Conservation (phyloP, 1,139 yeast genomes). For the Kurtzmaniella natalensis region DNA sequence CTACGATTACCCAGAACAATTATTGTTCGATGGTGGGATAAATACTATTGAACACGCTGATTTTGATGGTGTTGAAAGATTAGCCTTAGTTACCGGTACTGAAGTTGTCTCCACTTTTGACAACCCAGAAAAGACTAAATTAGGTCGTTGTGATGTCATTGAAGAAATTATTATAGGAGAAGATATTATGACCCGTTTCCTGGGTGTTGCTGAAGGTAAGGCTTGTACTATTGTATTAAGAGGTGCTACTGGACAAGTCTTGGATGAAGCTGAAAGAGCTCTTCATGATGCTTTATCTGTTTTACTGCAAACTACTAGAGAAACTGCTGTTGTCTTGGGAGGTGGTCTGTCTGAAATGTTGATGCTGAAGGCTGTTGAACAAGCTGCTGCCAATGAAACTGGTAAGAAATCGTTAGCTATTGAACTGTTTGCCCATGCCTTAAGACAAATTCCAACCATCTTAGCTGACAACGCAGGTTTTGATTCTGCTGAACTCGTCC, state of each 20-base stretch:
- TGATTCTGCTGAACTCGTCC: constrained; percentile 88
- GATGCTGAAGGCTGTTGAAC: constrained; percentile 97
- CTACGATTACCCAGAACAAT: constrained; percentile 96
- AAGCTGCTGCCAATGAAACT: constrained; percentile 86
- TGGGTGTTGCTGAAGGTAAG: constrained; percentile 93
- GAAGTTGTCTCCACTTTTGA: constrained; percentile 98
- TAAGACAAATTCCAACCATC: constrained; percentile 92
- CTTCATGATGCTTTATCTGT: constrained; percentile 96
- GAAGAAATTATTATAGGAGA: constrained; percentile 95
- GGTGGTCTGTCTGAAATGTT: constrained; percentile 99
- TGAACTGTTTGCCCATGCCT: constrained; percentile 90
- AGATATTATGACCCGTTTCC: constrained; percentile 76
- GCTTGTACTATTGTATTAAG: constrained; percentile 95
- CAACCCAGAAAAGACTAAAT: constrained; percentile 75
- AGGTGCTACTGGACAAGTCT: constrained; percentile 94
- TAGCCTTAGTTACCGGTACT: constrained; percentile 96
- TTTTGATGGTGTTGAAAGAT: constrained; percentile 95
- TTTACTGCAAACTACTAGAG: constrained; percentile 89
- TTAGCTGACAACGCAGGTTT: constrained; percentile 97
- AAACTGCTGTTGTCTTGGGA: constrained; percentile 93
- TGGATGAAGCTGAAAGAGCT: constrained; percentile 97
- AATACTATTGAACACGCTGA: constrained; percentile 98
- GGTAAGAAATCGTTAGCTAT: constrained; percentile 95
- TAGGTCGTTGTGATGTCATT: constrained; percentile 85
- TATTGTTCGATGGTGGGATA: constrained; percentile 81